Conservation (phyloP, 345 rosid species). For the Limnanthes douglasii region DNA sequence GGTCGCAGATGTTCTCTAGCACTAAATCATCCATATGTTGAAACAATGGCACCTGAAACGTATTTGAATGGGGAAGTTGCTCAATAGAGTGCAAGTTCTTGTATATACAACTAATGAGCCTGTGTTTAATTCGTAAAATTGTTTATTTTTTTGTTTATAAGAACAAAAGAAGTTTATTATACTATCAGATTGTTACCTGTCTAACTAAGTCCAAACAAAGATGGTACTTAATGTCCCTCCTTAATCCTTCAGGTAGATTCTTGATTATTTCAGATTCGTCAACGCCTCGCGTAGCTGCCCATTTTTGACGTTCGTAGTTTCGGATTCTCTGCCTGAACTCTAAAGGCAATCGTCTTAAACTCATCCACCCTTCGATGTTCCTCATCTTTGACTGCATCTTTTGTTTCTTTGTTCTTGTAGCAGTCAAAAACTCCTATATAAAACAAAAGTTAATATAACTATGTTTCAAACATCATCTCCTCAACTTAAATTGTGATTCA, state of each 20-base stretch:
- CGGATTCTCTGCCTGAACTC: constrained; percentile 61
- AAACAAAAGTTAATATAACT: neutral
- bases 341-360: constrained; percentile 42
- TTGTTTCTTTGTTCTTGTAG: constrained; percentile 64
- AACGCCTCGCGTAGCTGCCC: constrained; percentile 76
- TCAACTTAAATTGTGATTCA: too few relatives aligned
- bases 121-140: neutral
- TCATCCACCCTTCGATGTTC: constrained; percentile 84
- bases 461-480: too few relatives aligned
- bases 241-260: neutral
- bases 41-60: constrained; percentile 40
- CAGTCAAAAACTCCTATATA: constrained; percentile 33
- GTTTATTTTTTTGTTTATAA: too few relatives aligned
- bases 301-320: constrained; percentile 49
- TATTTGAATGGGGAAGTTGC: neutral
- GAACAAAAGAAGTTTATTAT: neutral
- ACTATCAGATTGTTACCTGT: neutral
- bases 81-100: too few relatives aligned
- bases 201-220: too few relatives aligned
- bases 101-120: neutral
- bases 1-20: constrained; percentile 55
- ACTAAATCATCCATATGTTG: constrained; percentile 70
- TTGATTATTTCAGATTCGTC: constrained; percentile 15
- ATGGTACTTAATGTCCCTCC: neutral
- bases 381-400: constrained; percentile 79